Conservation (phyloP, 306 rosid genomes). For the Medicago lupulina region DNA sequence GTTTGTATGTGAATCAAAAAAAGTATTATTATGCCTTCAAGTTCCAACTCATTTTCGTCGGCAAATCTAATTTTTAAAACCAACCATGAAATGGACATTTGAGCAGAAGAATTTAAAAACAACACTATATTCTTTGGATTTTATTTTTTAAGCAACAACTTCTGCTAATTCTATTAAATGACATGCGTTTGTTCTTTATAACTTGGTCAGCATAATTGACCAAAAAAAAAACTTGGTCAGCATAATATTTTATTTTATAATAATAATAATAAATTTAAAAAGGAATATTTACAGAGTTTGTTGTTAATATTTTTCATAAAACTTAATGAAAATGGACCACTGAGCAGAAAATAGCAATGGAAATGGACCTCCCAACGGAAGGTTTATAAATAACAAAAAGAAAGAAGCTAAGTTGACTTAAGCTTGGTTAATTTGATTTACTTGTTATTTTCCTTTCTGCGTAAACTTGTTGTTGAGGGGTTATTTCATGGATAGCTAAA, state of each 20-base stretch:
- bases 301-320: neutral
- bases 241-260: neutral
- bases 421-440: conserved; percentile 15
- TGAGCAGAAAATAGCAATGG: conserved; percentile 7
- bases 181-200: neutral
- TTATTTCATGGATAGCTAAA: conserved; percentile 41
- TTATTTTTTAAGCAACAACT: neutral
- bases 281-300: neutral
- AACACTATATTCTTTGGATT: neutral
- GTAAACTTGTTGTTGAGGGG: conserved; percentile 40
- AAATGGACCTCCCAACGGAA: conserved; percentile 42
- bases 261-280: neutral
- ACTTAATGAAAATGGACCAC: conserved; percentile 28
- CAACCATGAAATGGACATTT: conserved; percentile 21
- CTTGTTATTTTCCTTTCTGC: conserved; percentile 9
- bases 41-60: conserved; percentile 17
- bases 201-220: neutral
- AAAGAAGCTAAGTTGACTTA: conserved; percentile 12
- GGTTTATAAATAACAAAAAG: neutral
- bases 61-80: neutral
- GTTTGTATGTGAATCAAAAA: conserved; percentile 50
- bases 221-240: neutral
- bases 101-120: conserved; percentile 11
- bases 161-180: conserved; percentile 1
- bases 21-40: conserved; percentile 10